Evolutionary conservation across 2,329 filamentous ascomycete species (phyloP).

Genomic region (Xylaria sp.): DNA sequence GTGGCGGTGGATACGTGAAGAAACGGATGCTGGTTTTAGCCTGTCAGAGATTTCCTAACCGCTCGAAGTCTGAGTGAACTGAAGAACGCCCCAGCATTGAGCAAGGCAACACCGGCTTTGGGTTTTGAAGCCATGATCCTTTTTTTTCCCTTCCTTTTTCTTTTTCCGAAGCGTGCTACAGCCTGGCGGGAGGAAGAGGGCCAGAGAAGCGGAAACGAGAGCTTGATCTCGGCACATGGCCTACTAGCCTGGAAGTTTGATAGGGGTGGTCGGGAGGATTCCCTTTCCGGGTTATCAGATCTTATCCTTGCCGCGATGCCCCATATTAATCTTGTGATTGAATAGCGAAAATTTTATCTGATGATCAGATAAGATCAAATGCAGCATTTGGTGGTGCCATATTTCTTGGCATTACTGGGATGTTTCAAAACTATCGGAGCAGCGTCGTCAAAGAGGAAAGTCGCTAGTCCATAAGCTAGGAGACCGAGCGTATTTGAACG

Average conservation of each 20-base stretch:
- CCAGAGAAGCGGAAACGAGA: conserved; percentile 5
- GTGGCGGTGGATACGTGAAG: neutral
- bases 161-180: neutral
- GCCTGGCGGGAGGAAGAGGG: neutral
- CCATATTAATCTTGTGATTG: conserved; percentile 15
- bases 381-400: conserved; percentile 15
- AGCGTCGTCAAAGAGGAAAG: conserved; percentile 22
- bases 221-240: conserved; percentile 9
- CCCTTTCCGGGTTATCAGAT: conserved; percentile 19
- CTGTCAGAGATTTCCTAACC: neutral
- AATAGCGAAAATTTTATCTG: conserved; percentile 28
- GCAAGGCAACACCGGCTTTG: neutral
- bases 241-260: neutral
- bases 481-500: neutral
- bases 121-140: neutral
- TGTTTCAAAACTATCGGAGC: conserved; percentile 23
- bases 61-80: neutral
- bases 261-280: conserved; percentile 12
- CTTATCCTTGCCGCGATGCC: conserved; percentile 11
- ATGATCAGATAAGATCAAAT: conserved; percentile 40
- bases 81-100: neutral
- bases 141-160: too few species aligned
- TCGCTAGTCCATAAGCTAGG: conserved; percentile 10
- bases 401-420: conserved; percentile 31
- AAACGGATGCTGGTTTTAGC: neutral